phyloP scores from a whole-genome alignment of 2,329 filamentous ascomycete genomes.

The Daldinia sp. region DNA sequence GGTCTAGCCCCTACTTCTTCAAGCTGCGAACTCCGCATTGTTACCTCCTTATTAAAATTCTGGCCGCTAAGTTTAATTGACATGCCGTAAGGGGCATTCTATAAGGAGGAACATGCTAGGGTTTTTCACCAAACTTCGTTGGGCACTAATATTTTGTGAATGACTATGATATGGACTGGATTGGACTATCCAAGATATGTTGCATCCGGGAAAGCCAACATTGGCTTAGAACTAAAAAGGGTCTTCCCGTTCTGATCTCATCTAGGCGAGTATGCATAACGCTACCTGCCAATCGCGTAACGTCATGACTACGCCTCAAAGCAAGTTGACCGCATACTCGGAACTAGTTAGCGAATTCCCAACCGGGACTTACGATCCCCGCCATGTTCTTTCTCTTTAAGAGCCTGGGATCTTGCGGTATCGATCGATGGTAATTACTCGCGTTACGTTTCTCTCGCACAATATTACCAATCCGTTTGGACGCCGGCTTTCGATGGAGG shows the following conservation, averaged over 20 bases:
- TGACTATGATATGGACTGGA: not conserved
- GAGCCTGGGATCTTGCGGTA: not conserved
- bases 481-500: not conserved
- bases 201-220: not conserved
- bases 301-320: conserved; percentile 12
- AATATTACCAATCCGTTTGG: not conserved
- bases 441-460: not conserved
- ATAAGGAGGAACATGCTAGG: conserved; percentile 6
- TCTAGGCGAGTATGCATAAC: not conserved
- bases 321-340: conserved; percentile 1
- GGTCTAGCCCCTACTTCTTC: not conserved
- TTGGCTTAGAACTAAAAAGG: not conserved
- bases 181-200: not conserved
- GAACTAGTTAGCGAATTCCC: not conserved
- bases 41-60: not conserved
- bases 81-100: not conserved
- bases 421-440: not conserved
- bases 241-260: conserved; percentile 12
- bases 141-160: not conserved
- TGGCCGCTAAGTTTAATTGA: not conserved
- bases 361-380: not conserved
- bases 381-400: not conserved
- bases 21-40: conserved; percentile 4
- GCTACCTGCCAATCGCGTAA: not conserved
- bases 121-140: not conserved